A percentile compares a stretch with the other conserved stretches of the same genome.
Conservation (phyloP, 2,329 filamentous ascomycete species). For the Thelonectria discophora region DNA sequence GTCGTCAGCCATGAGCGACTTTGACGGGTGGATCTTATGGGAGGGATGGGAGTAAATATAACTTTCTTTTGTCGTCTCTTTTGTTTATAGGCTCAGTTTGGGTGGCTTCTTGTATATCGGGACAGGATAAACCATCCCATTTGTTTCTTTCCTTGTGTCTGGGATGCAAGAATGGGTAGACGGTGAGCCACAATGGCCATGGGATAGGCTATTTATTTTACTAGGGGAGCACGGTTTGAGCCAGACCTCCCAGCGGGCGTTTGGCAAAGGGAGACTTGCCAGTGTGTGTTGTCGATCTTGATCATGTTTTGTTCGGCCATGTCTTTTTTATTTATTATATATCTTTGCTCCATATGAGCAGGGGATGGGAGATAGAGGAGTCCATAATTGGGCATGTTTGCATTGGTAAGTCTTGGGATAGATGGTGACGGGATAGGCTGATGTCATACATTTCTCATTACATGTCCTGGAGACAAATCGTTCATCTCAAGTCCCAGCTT, state of each 20-base stretch:
- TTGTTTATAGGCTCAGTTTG: neutral
- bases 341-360: conserved; percentile 1
- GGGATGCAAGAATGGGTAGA: conserved; percentile 27
- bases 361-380: conserved; percentile 3
- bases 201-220: conserved; percentile 22
- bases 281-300: conserved; percentile 3
- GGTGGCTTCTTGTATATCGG: conserved; percentile 1
- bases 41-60: conserved; percentile 49
- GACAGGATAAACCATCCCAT: conserved; percentile 17
- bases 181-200: conserved; percentile 28
- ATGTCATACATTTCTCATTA: too few species aligned
- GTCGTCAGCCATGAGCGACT: conserved; percentile 40
- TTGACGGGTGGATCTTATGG: conserved; percentile 52
- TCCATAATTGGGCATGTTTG: conserved; percentile 2
- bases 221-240: conserved; percentile 15
- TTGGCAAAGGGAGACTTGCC: conserved; percentile 21
- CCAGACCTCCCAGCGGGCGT: conserved; percentile 36
- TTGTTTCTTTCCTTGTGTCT: conserved; percentile 14
- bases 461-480: neutral
- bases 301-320: conserved; percentile 3
- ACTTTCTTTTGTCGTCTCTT: conserved; percentile 1
- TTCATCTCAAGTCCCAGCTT: neutral
- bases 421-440: neutral
- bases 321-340: conserved; percentile 18
- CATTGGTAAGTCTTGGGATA: neutral